Base-by-base conservation (phyloP, 371 early-diverging fungal species). In the Mucor velutinosus region DNA sequence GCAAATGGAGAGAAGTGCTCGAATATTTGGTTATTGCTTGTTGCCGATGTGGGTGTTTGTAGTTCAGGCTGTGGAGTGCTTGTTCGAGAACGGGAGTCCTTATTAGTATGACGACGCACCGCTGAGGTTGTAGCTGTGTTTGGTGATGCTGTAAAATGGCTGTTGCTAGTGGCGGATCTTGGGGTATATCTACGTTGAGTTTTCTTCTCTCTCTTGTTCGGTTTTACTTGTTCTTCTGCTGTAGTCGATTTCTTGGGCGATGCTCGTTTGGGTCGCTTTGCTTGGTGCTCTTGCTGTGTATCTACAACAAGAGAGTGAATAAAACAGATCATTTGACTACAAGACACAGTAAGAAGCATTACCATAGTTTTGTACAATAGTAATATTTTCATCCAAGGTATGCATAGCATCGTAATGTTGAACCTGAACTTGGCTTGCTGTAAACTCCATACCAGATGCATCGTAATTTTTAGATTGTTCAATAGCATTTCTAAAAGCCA, bases 401-500 rank as follows among this genome's bases (percentile, higher is more conserved):
- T 41, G 45, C 39, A 25, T 60, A 41, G 35, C 47, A 62, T 43
- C 63, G 30, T 59, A 55, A 30, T 56, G 32, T 37, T 58, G 58
- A 21, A 37, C 58, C 32, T 58, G 58, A 35, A 58, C 32, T 21
- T 58, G 32, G 15, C 47, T 35, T 33, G 47, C 32, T 2, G 65
- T 37, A 15, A 69, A 29, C 39, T 73, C 62, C 15, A 61, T 58
- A n/a, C 64, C 69, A 37, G 73, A 63, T 29, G 51, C 33, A 17
- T 61, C 68, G 29, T 65, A 60, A 12, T 67, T 64, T 37, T 70
- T 64, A 4, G 70, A 70, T 7, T 57, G 67, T 60, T 74, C 77
- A 56, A 80, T 69, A 1, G 78, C 81, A 55, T 66, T 72, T 47
- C 76, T 64, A 15, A 77, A 71, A 29, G 82, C 82, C 61, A 83